Conservation (phyloP, 331 rosid genomes). For the Pyrus hybrid region DNA sequence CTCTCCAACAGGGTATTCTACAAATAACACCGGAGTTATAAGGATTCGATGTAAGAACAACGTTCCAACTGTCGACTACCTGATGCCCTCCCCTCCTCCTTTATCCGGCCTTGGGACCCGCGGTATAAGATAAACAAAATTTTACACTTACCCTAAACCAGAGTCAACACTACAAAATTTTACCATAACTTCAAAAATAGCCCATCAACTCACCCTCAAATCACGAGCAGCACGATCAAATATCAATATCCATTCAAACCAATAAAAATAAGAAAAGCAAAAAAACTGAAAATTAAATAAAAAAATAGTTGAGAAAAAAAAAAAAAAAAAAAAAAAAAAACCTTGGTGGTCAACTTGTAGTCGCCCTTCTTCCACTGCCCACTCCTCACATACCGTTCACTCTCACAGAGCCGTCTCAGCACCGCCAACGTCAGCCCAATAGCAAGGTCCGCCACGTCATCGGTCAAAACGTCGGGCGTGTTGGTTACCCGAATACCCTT, state of each 20-base stretch:
- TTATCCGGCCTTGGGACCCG: too few relatives aligned
- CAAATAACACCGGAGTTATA: background rate
- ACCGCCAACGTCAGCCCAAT: conserved; percentile 56
- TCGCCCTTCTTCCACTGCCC: conserved; percentile 65
- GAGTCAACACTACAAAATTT: background rate
- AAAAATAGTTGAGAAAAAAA: too few relatives aligned
- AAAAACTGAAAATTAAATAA: background rate
- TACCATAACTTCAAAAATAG: background rate
- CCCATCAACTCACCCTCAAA: background rate
- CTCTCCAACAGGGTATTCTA: background rate
- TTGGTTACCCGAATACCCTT: conserved; percentile 69
- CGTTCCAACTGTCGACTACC: too few relatives aligned
- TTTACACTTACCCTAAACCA: too few relatives aligned
- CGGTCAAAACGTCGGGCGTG: conserved; percentile 83
- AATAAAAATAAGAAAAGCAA: background rate
- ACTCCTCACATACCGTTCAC: conserved; percentile 57
- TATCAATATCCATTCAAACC: background rate
- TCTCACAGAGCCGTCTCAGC: conserved; percentile 47
- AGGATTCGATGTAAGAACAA: too few relatives aligned
- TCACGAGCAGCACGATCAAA: background rate
- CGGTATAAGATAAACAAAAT: too few relatives aligned
- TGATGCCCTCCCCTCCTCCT: too few relatives aligned
- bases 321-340: background rate
- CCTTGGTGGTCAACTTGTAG: conserved; percentile 71
- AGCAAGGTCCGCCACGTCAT: conserved; percentile 70